These are phyloP conservation scores for Candida labiduridarum DNA, from an alignment of 1,139 yeast genomes.

Conservation along the genomic window DNA sequence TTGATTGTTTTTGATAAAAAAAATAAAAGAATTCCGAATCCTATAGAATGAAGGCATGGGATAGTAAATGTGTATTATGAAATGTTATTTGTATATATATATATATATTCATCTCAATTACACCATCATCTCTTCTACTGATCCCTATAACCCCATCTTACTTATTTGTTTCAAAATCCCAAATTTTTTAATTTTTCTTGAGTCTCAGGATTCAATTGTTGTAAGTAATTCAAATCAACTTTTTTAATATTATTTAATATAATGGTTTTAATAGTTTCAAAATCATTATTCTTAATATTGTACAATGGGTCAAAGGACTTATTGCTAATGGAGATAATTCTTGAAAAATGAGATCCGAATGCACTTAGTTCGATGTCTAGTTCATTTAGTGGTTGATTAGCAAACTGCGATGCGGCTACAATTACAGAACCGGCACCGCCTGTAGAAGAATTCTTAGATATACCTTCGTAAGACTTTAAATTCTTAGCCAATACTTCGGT, in stretches of 20 bases:
- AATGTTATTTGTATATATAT: too few relatives aligned
- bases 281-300: constrained; percentile 39
- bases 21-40: too few relatives aligned
- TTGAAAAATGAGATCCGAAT: constrained; percentile 85
- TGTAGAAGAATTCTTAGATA: constrained; percentile 26
- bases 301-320: constrained; percentile 73
- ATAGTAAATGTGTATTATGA: too few relatives aligned
- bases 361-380: constrained; percentile 65
- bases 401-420: constrained; percentile 24
- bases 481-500: constrained; percentile 54
- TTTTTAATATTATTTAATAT: constrained; percentile 34
- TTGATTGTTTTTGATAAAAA: too few relatives aligned
- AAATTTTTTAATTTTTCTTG: constrained; percentile 21
- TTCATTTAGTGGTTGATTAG: constrained; percentile 40
- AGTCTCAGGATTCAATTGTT: constrained; percentile 29
- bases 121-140: neutral
- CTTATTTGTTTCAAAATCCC: constrained; percentile 12
- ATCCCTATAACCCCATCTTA: neutral
- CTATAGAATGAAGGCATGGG: too few relatives aligned
- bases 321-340: constrained; percentile 61
- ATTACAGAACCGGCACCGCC: constrained; percentile 24
- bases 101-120: too few relatives aligned
- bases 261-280: constrained; percentile 29
- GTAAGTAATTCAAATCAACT: constrained; percentile 34
- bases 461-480: constrained; percentile 43